phyloP scores from a whole-genome alignment of 352 stramenopile species.

The Pythium utonaiense region DNA sequence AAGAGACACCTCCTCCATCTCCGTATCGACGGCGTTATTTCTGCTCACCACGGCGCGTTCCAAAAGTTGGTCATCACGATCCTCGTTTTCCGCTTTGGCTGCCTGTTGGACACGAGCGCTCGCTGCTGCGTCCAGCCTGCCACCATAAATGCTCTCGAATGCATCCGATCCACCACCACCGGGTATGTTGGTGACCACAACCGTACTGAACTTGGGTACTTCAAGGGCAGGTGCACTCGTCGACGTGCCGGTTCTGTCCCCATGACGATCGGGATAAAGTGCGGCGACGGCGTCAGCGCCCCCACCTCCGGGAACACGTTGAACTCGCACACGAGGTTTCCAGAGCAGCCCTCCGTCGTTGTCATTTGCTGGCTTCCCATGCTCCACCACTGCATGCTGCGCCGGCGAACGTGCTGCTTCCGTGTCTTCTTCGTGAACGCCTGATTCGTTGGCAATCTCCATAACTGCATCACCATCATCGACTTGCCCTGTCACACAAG shows the following conservation, averaged over 20 bases:
- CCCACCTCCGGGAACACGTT: slow-evolving; percentile 18
- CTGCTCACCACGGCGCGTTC: not conserved
- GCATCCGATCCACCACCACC: slow-evolving; percentile 19
- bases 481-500: not conserved
- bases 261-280: not conserved
- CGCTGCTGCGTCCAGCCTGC: not conserved
- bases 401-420: not conserved
- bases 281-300: slow-evolving; percentile 3
- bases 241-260: not conserved
- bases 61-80: not conserved
- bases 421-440: not conserved
- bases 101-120: not conserved
- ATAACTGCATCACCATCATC: slow-evolving; percentile 8
- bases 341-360: slow-evolving; percentile 15
- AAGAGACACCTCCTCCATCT: no score
- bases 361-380: not conserved
- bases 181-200: slow-evolving; percentile 1
- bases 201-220: not conserved
- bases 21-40: not conserved
- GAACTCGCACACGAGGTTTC: slow-evolving; percentile 15
- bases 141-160: slow-evolving; percentile 17
- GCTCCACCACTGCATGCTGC: not conserved
- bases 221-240: not conserved
- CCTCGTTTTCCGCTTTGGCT: not conserved
- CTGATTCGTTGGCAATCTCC: not conserved